A percentile compares a stretch with the other conserved stretches of the same genome.
These are phyloP conservation scores for Tremella mesenterica DNA, from an alignment of 768 basidiomycete genomes.

Conservation along the genomic window DNA sequence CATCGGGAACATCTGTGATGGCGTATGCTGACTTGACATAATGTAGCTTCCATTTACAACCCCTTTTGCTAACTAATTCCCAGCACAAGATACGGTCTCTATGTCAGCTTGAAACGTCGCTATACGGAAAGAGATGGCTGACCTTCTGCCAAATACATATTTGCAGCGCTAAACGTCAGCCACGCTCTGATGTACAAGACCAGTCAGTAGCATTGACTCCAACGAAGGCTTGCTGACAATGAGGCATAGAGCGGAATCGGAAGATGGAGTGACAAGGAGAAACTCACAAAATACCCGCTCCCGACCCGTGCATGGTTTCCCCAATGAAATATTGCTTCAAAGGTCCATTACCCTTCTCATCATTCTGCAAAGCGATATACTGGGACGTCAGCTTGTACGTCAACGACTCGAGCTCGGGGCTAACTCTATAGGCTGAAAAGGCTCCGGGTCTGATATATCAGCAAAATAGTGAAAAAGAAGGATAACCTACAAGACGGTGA, in stretches of 20 bases:
- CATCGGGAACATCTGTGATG: conserved; percentile 86
- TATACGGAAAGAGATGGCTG: neutral
- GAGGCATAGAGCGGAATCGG: neutral
- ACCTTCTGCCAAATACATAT: conserved; percentile 75
- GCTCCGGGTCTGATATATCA: conserved; percentile 56
- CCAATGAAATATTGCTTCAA: conserved; percentile 94
- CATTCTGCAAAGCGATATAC: conserved; percentile 83
- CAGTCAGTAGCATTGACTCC: no score
- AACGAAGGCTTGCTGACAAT: neutral
- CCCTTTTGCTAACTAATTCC: conserved; percentile 93
- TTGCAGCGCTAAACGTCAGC: conserved; percentile 30
- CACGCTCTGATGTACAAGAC: neutral
- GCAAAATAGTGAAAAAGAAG: neutral
- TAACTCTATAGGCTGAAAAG: conserved; percentile 70
- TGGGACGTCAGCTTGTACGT: conserved; percentile 1
- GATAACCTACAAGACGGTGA: conserved; percentile 64
- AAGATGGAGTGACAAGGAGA: no score
- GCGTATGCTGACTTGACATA: conserved; percentile 94
- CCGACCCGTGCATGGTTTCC: conserved; percentile 64
- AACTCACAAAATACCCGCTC: conserved; percentile 44
- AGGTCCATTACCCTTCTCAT: conserved; percentile 70
- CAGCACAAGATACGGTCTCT: conserved; percentile 77
- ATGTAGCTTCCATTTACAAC: conserved; percentile 82
- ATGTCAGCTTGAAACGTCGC: neutral
- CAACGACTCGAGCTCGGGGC: conserved; percentile 31